These are phyloP conservation scores for Adansonia gregorii DNA, from an alignment of 441 rosid species.

Conservation along the genomic window DNA sequence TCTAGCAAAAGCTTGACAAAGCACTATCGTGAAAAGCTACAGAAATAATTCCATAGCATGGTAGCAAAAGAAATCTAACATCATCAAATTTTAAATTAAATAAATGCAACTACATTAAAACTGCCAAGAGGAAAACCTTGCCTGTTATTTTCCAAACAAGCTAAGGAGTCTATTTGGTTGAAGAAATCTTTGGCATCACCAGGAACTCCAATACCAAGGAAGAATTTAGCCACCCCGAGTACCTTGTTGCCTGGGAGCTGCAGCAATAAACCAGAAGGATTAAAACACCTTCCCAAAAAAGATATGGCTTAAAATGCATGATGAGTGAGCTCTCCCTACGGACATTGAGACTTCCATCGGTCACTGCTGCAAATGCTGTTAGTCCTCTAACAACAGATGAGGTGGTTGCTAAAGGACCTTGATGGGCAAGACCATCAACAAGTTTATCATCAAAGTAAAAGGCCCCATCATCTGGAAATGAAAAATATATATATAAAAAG, in stretches of 20 bases:
- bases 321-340: constrained; percentile 30
- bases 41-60: not conserved
- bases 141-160: constrained; percentile 82
- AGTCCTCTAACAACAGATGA: constrained; percentile 86
- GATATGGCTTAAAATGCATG: constrained; percentile 21
- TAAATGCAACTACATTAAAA: constrained; percentile 7
- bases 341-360: constrained; percentile 63
- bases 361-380: constrained; percentile 63
- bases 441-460: constrained; percentile 80
- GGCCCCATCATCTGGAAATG: constrained; percentile 70
- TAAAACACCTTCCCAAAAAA: constrained; percentile 26
- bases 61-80: not conserved
- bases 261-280: constrained; percentile 39
- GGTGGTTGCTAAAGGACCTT: constrained; percentile 76
- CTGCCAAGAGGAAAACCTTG: constrained; percentile 35
- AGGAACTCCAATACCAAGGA: constrained; percentile 85
- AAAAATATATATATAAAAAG: constrained; percentile 8
- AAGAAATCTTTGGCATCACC: constrained; percentile 80
- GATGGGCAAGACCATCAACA: constrained; percentile 52
- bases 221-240: constrained; percentile 82
- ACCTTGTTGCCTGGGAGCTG: constrained; percentile 80
- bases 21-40: not conserved
- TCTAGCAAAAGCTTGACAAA: not conserved
- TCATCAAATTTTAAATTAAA: not conserved
- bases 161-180: constrained; percentile 82